A percentile compares a stretch with the other conserved stretches of the same genome.
Evolutionary conservation across 371 early-diverging fungal species (phyloP).

Genomic region (Vairimorpha necatrix): DNA sequence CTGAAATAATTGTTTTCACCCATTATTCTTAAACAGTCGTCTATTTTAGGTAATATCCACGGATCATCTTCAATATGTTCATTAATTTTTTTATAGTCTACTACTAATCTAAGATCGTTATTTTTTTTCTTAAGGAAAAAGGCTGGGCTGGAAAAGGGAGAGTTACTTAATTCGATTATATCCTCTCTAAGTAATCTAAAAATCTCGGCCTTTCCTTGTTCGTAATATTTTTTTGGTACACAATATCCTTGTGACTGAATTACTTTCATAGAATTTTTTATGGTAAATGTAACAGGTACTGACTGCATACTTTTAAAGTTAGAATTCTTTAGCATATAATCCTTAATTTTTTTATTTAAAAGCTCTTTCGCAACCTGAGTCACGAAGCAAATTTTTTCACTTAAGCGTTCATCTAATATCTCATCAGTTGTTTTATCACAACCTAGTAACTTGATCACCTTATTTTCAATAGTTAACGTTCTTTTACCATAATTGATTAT

Average conservation of each 20-base stretch:
- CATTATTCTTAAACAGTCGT: background rate
- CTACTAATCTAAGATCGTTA: background rate
- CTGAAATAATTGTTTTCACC: background rate
- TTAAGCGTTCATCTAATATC: background rate
- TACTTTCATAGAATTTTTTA: background rate
- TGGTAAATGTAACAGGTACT: too few species aligned
- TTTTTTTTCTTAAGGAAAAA: background rate
- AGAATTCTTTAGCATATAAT: background rate
- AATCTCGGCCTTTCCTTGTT: background rate
- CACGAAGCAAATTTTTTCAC: background rate
- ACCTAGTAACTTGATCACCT: background rate
- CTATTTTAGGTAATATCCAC: background rate
- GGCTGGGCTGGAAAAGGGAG: background rate
- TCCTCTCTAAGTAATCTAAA: background rate
- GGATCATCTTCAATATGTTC: background rate
- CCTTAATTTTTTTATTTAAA: background rate
- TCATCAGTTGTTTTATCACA: background rate
- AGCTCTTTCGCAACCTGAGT: background rate
- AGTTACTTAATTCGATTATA: background rate
- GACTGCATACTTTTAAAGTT: background rate
- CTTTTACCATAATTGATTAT: background rate
- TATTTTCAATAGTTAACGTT: background rate
- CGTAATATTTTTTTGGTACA: background rate
- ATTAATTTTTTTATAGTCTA: conserved; percentile 11
- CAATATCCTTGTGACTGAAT: background rate